Conservation (phyloP, 2,329 filamentous ascomycete genomes). For the Fusarium miscanthi region DNA sequence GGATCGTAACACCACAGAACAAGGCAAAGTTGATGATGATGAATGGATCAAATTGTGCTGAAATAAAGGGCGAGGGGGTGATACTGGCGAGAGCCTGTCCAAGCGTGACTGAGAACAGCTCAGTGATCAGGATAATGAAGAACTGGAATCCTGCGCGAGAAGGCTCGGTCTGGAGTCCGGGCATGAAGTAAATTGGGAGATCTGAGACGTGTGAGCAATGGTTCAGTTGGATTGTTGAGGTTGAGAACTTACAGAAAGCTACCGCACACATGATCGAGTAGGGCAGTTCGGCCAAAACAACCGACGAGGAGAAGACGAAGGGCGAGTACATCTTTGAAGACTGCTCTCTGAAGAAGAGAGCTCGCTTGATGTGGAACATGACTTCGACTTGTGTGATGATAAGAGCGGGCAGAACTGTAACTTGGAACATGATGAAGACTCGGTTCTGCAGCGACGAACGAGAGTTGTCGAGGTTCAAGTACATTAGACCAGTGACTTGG, state of each 20-base stretch:
- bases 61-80: constrained; percentile 82
- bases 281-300: constrained; percentile 86
- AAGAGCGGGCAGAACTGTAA: constrained; percentile 83
- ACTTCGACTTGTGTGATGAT: constrained; percentile 84
- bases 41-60: constrained; percentile 83
- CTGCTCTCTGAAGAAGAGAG: constrained; percentile 87
- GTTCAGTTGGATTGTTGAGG: too few species aligned
- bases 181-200: constrained; percentile 85
- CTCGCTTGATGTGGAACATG: constrained; percentile 82
- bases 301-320: constrained; percentile 79
- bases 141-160: constrained; percentile 86
- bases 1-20: constrained; percentile 89
- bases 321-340: constrained; percentile 88
- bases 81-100: constrained; percentile 81
- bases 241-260: constrained; percentile 65
- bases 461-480: constrained; percentile 80
- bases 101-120: constrained; percentile 85
- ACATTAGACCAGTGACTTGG: constrained; percentile 78
- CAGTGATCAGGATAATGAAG: constrained; percentile 84
- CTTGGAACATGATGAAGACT: constrained; percentile 91
- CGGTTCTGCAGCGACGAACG: constrained; percentile 83
- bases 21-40: constrained; percentile 84
- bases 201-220: constrained; percentile 44
- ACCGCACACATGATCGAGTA: constrained; percentile 85
- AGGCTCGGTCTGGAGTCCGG: constrained; percentile 72